Evolutionary conservation across 441 rosid species (phyloP).

Genomic region (Gossypium davidsonii): DNA sequence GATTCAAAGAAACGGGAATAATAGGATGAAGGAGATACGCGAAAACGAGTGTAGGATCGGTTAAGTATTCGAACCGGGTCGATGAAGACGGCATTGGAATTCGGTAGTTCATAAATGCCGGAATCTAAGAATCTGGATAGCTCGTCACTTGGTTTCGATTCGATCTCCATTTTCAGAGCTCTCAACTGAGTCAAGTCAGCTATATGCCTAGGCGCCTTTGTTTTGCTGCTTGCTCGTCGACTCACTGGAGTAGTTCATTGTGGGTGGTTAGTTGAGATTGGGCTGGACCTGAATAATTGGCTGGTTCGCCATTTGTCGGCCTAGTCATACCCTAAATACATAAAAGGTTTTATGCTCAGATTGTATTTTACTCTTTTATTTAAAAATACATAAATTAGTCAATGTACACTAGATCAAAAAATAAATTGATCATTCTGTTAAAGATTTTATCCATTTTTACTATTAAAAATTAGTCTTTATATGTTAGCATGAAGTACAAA

Average conservation of each 20-base stretch:
- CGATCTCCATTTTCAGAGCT: constrained; percentile 25
- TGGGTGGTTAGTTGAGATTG: background rate
- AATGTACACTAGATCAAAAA: accelerated
- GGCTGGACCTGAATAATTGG: background rate
- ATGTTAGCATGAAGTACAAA: no score
- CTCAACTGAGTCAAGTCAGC: background rate
- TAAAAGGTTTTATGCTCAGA: no score
- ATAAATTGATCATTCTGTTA: no score
- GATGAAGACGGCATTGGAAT: constrained; percentile 42
- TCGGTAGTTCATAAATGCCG: constrained; percentile 49
- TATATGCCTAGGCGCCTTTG: background rate
- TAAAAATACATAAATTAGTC: no score
- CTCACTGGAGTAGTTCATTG: background rate
- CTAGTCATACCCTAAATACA: background rate
- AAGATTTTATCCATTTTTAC: no score
- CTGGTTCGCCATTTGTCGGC: background rate
- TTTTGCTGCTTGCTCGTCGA: background rate
- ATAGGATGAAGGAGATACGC: constrained; percentile 53
- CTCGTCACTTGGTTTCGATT: constrained; percentile 20
- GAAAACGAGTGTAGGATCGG: constrained; percentile 50
- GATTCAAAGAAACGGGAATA: constrained; percentile 66
- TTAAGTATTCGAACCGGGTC: constrained; percentile 75
- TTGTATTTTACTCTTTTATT: no score
- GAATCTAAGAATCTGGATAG: constrained; percentile 40
- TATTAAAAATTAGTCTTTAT: no score